Conservation (phyloP, 495 filamentous ascomycete species). For the Oleoguttula mirabilis region DNA sequence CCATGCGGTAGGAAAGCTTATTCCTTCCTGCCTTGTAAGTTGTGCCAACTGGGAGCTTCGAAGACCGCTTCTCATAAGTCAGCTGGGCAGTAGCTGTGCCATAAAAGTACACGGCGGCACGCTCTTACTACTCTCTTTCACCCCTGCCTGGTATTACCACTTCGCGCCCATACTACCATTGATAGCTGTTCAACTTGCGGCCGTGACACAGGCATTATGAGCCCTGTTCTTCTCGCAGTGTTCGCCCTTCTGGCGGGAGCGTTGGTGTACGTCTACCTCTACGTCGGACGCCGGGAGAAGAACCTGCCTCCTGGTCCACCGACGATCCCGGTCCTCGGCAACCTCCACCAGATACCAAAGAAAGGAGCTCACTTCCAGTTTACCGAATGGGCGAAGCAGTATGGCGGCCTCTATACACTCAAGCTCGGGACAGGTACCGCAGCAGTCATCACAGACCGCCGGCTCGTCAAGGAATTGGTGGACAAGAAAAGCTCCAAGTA, state of each 20-base stretch:
- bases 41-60: too few relatives aligned
- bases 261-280: constrained; percentile 3
- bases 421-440: constrained; percentile 31
- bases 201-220: too few relatives aligned
- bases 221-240: constrained; percentile 2
- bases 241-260: constrained; percentile 2
- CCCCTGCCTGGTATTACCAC: too few relatives aligned
- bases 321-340: constrained; percentile 33
- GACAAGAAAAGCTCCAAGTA: constrained; percentile 36
- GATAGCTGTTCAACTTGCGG: too few relatives aligned
- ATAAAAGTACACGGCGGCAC: too few relatives aligned
- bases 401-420: constrained; percentile 36
- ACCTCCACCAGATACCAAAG: constrained; percentile 31
- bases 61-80: too few relatives aligned
- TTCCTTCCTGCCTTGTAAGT: too few relatives aligned
- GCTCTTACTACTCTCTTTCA: too few relatives aligned
- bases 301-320: constrained; percentile 28
- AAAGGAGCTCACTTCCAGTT: constrained; percentile 30
- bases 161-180: too few relatives aligned
- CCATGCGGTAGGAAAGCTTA: too few relatives aligned
- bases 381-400: constrained; percentile 35
- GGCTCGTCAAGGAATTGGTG: constrained; percentile 33
- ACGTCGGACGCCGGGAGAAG: constrained; percentile 8
- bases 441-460: constrained; percentile 32
- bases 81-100: too few relatives aligned